Base-by-base conservation (phyloP, 805 yeast genomes). In the Hanseniaspora osmophila region DNA sequence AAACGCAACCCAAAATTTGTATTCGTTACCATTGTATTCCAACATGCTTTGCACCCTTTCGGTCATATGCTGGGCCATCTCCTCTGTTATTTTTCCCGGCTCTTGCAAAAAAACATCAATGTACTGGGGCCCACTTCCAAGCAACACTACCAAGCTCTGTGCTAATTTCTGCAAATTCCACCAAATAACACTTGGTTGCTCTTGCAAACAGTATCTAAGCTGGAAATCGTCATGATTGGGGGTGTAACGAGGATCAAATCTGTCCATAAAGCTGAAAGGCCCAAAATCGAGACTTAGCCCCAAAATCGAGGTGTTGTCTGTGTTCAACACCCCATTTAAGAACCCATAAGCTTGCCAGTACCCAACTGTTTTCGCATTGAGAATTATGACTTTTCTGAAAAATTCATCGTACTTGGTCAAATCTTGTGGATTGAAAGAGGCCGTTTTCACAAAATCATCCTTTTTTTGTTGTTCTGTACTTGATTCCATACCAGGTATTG, bases 201-300 rank as follows among this genome's bases (percentile, higher is more conserved):
- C 86, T n/a, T 72, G 71, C 63, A 81, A 88, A 7, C 86, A 75
- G 59, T 92, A 90, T 40, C 96, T 68, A 15, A 67, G 59, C 42
- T 67, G 64, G 39, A 70, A 72, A 61, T 92, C 98, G 56, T 87
- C 96, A 46, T 85, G 86, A 58, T 92, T 90, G 1, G 97, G 90
- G 0, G 96, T 84, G 57, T 73, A 90, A 42, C 71, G 62, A 13
- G 94, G 88, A 55, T 85, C 79, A 58, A 80, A 90, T 41, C 73
- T 75, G 57, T 88, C 96, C 81, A 88, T 73, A 49, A 87, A 82
- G 16, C 94, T 84, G 64, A 84, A 92, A 0, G 98, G 97, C 2
- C 97, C 98, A 61, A 81, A 92, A 62, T 90, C 98, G 62, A 92
- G 74, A 0, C 95, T 75, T 10, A 87, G 66, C 0, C 98, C 98